Percentiles rank a stretch among this genome's conserved stretches.
These are phyloP conservation scores for Penicillium fuscoglaucum DNA, from an alignment of 2,329 filamentous ascomycete species.

Conservation along the genomic window DNA sequence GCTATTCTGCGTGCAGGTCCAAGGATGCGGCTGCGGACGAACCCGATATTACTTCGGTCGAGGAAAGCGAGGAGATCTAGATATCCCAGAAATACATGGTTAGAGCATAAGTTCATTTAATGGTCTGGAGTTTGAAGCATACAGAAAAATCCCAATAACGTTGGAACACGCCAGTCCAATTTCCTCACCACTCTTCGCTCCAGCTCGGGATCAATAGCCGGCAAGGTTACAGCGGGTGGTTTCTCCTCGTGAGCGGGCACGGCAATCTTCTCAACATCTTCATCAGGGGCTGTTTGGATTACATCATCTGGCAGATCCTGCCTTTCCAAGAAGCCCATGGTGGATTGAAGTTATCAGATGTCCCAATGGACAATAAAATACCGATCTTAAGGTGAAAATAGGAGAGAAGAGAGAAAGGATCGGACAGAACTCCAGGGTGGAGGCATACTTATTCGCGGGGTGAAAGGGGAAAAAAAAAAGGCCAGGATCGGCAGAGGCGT, in stretches of 20 bases:
- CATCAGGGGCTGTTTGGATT: slow-evolving; percentile 22
- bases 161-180: slow-evolving; percentile 38
- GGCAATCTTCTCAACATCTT: slow-evolving; percentile 32
- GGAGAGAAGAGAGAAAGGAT: not conserved
- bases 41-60: slow-evolving; percentile 55
- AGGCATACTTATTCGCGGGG: slow-evolving; percentile 9
- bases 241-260: slow-evolving; percentile 26
- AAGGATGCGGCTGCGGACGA: slow-evolving; percentile 9
- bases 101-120: not conserved
- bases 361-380: not conserved
- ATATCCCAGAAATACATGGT: not conserved
- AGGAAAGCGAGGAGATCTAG: slow-evolving; percentile 51
- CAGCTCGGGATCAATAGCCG: slow-evolving; percentile 35
- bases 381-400: not conserved
- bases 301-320: slow-evolving; percentile 20
- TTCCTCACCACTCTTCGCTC: slow-evolving; percentile 41
- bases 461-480: not conserved
- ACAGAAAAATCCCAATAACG: slow-evolving; percentile 43
- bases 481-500: not conserved
- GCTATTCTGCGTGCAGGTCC: not conserved
- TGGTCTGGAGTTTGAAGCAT: slow-evolving; percentile 16
- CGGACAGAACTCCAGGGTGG: not conserved
- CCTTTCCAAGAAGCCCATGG: slow-evolving; percentile 28
- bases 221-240: slow-evolving; percentile 11
- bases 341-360: not conserved